Conservation (phyloP, 1,139 yeast genomes). For the Arxiozyma heterogenica region DNA sequence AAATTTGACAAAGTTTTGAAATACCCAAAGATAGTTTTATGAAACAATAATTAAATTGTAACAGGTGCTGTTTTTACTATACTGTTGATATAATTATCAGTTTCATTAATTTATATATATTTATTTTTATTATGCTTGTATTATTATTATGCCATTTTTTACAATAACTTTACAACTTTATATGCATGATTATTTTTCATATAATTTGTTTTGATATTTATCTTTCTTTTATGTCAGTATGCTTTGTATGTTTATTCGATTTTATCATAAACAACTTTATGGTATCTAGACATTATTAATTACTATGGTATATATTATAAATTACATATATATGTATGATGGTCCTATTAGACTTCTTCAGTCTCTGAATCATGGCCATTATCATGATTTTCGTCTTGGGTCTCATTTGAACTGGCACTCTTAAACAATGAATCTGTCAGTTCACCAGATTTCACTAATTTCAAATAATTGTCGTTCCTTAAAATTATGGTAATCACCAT, state of each 20-base stretch:
- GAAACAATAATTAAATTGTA: neutral
- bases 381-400: neutral
- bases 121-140: neutral
- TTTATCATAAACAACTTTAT: no score
- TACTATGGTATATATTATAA: no score
- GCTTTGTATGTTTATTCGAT: no score
- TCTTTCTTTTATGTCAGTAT: neutral
- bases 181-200: no score
- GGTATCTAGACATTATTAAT: no score
- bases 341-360: neutral
- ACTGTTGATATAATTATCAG: neutral
- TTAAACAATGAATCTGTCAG: neutral
- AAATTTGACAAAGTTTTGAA: neutral
- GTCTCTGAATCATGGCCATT: neutral
- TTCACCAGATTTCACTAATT: neutral
- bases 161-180: neutral
- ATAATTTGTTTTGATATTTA: neutral
- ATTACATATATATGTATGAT: neutral
- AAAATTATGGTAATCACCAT: conserved; percentile 14
- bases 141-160: neutral
- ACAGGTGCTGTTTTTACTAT: neutral
- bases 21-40: conserved; percentile 7
- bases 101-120: neutral
- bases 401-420: neutral
- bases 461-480: conserved; percentile 14